Evolutionary conservation across 2,329 filamentous ascomycete genomes (phyloP), one percentile per base, ranked within the genome.

Genomic region (Beauveria pseudobassiana): DNA sequence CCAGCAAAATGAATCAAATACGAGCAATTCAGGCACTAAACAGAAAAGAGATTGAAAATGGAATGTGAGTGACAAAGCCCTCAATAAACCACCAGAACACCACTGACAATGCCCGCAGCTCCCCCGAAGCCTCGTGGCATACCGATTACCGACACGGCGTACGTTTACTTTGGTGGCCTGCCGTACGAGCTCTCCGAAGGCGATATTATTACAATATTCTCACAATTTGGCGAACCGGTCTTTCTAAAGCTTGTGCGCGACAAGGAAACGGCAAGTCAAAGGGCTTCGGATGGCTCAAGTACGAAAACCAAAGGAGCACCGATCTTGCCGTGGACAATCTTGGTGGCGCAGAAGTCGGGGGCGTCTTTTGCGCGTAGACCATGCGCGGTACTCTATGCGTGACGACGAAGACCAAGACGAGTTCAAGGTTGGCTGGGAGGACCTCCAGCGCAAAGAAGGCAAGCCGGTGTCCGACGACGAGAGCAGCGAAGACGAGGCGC

Each of bases 111-210:
- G 26, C 49, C 46, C 57, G 46, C 69, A 93, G 91, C 67, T 82
- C 88, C 2, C 88, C 93, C 48, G 87, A 92, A 76, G 93, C 89
- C 65, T 97, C 93, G 62, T 98, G 93, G 93, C 93, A 98, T 74
- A 88, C 89, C 73, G 96, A 99, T 79, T 99, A 98, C 77, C 90
- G 91, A 96, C 78, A 98, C 95, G 2, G 96, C 95, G 63, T 99
- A 93, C 75, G 80, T 99, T 72, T 96, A 97, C 80, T 93, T 99
- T 68, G 96, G 96, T 71, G 93, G 93, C 30, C 83, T 99, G 14
- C 91, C 93, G 3, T 96, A 90, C 76, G 91, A 96, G 70, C 83
- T 99, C 46, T 92, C 91, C 54, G 95, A 99, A 78, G 96, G 96
- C 75, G 95, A 99, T 75, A 83, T 99, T 65, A 86, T 98, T 67